These are phyloP conservation scores for Saccharomyces jurei DNA, from an alignment of 805 yeast genomes.

Conservation along the genomic window DNA sequence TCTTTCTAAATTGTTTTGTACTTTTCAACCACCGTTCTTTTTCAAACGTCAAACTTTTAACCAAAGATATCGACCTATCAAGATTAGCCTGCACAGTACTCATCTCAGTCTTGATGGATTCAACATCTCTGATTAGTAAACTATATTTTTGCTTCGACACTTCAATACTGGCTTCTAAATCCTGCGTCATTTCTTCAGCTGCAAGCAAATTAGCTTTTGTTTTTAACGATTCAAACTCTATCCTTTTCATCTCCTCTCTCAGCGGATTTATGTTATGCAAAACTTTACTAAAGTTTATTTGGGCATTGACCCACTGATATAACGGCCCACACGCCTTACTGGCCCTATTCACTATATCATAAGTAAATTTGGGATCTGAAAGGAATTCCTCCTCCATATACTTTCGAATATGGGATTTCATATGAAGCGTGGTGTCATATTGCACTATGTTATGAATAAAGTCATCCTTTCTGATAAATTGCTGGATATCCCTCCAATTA, in stretches of 20 bases:
- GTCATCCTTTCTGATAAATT: constrained; percentile 74
- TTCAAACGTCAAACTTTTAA: constrained; percentile 60
- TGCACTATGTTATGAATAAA: constrained; percentile 76
- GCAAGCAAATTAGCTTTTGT: constrained; percentile 67
- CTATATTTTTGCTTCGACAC: constrained; percentile 62
- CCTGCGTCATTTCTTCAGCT: constrained; percentile 71
- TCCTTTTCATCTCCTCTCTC: constrained; percentile 48
- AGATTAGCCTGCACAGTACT: constrained; percentile 50
- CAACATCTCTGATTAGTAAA: constrained; percentile 67
- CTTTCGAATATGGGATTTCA: constrained; percentile 44
- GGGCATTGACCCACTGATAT: constrained; percentile 83
- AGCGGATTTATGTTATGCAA: constrained; percentile 69
- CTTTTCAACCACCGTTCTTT: constrained; percentile 65
- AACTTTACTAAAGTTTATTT: constrained; percentile 65
- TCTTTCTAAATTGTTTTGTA: constrained; percentile 41
- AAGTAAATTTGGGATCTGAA: constrained; percentile 55
- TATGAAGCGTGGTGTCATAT: constrained; percentile 54
- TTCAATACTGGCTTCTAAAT: constrained; percentile 62
- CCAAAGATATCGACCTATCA: constrained; percentile 49
- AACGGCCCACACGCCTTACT: constrained; percentile 94
- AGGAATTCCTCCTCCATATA: constrained; percentile 56
- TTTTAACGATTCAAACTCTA: constrained; percentile 54
- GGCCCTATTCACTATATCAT: constrained; percentile 73
- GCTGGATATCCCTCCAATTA: constrained; percentile 78
- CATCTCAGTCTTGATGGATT: constrained; percentile 67